phyloP scores from a whole-genome alignment of 768 basidiomycete genomes.

The Calocera viscosa region DNA sequence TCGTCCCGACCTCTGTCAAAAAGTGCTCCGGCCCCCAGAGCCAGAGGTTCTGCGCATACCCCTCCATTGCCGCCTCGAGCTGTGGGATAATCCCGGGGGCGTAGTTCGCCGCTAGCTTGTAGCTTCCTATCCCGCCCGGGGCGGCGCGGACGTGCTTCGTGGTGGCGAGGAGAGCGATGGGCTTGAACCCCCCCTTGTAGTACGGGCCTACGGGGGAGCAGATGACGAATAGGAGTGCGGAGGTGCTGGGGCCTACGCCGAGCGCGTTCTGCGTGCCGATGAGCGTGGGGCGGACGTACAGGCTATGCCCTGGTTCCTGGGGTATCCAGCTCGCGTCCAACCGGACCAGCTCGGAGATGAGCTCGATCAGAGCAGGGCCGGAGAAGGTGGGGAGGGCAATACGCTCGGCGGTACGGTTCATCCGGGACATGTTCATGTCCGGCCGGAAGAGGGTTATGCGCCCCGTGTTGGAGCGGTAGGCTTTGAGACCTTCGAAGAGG shows the following conservation, averaged over 20 bases:
- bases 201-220: slow-evolving; percentile 62
- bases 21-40: slow-evolving; percentile 52
- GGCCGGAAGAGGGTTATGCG: slow-evolving; percentile 79
- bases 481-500: slow-evolving; percentile 90
- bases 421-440: slow-evolving; percentile 94
- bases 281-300: slow-evolving; percentile 80
- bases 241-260: slow-evolving; percentile 38
- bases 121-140: slow-evolving; percentile 62
- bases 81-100: slow-evolving; percentile 81
- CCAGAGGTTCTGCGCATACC: slow-evolving; percentile 87
- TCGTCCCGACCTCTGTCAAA: slow-evolving; percentile 62
- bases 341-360: slow-evolving; percentile 76
- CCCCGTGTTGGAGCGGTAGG: slow-evolving; percentile 63
- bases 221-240: slow-evolving; percentile 56
- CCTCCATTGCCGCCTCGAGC: slow-evolving; percentile 55
- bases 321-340: slow-evolving; percentile 89
- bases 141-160: slow-evolving; percentile 38
- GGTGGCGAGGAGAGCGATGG: slow-evolving; percentile 66
- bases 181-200: slow-evolving; percentile 79
- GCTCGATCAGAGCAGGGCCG: slow-evolving; percentile 54
- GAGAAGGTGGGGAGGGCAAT: slow-evolving; percentile 55
- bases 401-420: slow-evolving; percentile 73
- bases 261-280: slow-evolving; percentile 43
- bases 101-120: slow-evolving; percentile 79
- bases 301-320: slow-evolving; percentile 68